These are phyloP conservation scores for Coemansia sp. DNA, from an alignment of 192 early-diverging fungal species.

Conservation along the genomic window DNA sequence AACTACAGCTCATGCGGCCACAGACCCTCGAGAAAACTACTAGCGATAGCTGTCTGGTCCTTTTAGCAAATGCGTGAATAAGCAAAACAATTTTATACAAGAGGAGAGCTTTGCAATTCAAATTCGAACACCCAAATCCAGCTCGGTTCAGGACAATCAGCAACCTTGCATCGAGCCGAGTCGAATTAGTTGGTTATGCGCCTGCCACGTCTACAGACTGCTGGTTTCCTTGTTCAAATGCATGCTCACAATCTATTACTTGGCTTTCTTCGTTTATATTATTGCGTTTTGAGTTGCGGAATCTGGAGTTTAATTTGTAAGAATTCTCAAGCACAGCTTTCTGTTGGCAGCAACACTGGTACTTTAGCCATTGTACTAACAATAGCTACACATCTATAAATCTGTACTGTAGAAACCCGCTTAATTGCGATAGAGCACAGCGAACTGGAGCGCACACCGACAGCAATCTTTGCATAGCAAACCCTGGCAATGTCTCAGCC, in stretches of 20 bases:
- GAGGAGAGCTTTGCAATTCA: background rate
- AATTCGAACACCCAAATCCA: no score
- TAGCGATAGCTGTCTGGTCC: no score
- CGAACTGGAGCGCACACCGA: background rate
- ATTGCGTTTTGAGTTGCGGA: background rate
- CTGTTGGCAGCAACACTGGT: background rate
- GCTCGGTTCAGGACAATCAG: background rate
- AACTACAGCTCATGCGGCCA: no score
- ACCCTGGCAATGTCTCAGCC: slow-evolving; percentile 8
- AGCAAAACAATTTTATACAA: background rate
- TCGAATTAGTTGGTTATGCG: background rate
- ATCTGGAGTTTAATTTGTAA: background rate
- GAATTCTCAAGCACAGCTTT: background rate
- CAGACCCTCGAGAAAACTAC: no score
- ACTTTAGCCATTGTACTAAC: background rate
- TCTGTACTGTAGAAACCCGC: background rate
- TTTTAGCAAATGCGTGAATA: no score
- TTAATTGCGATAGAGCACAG: background rate
- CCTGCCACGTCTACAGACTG: slow-evolving; percentile 7
- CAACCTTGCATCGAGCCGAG: slow-evolving; percentile 1
- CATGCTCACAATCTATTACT: background rate
- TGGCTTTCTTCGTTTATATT: background rate
- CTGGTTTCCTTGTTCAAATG: background rate
- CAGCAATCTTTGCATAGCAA: background rate
- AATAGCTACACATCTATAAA: background rate